Conservation (phyloP, 2,329 filamentous ascomycete genomes). For the Exophiala oligosperma region DNA sequence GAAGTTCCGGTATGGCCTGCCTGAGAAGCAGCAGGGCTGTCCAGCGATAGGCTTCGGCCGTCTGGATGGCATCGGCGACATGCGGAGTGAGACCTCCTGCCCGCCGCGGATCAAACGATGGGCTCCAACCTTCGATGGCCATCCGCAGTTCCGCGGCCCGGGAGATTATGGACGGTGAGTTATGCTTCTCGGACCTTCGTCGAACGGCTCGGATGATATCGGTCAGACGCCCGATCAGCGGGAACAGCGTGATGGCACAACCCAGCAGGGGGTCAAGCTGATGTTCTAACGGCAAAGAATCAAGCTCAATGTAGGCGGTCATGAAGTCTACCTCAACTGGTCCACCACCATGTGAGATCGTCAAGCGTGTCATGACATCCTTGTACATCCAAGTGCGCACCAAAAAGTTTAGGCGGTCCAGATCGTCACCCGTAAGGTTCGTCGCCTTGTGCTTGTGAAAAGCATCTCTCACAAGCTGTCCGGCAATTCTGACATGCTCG, state of each 20-base stretch:
- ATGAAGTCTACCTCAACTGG: conserved; percentile 53
- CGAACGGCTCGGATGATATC: conserved; percentile 63
- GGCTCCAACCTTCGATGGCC: conserved; percentile 60
- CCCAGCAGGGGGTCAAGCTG: conserved; percentile 69
- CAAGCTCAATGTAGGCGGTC: conserved; percentile 33
- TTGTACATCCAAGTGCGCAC: conserved; percentile 72
- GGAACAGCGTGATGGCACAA: conserved; percentile 65
- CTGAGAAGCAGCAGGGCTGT: conserved; percentile 66
- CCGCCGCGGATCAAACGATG: conserved; percentile 51
- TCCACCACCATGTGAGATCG: conserved; percentile 59
- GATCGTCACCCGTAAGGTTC: neutral
- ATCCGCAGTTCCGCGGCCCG: conserved; percentile 61
- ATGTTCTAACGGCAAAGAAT: conserved; percentile 29
- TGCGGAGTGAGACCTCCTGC: conserved; percentile 63
- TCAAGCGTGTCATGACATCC: conserved; percentile 69
- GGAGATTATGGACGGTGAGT: conserved; percentile 59
- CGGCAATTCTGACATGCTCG: neutral
- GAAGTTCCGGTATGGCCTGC: conserved; percentile 66
- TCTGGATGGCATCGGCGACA: conserved; percentile 63
- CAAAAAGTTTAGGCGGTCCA: conserved; percentile 52
- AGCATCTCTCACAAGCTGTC: neutral
- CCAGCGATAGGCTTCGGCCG: conserved; percentile 65
- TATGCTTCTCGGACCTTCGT: conserved; percentile 41
- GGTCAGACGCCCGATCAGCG: conserved; percentile 64
- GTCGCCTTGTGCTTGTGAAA: conserved; percentile 40